Base-by-base conservation (phyloP, 2,329 filamentous ascomycete genomes). In the Sclerotinia trifoliorum region DNA sequence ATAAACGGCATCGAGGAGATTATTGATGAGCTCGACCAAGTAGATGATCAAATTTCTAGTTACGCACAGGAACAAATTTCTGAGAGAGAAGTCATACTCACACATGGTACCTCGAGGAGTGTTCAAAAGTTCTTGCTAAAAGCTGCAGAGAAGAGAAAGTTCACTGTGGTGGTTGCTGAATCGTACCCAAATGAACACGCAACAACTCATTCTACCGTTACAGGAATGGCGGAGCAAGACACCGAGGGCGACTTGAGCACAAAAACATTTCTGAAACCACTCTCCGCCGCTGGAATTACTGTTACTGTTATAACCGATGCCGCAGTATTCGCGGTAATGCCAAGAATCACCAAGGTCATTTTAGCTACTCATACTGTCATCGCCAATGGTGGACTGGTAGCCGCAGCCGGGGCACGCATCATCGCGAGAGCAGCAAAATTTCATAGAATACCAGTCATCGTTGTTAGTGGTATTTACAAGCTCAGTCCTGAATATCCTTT, bases 1-100 rank as follows among this genome's bases (percentile, higher is more conserved):
- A 89, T 97, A 72, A 92, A 95, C 74, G 95, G 94, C 54, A 97
- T 99, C 75, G 89, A 93, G 75, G 95, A 99, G 78, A 93, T 99
- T 70, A 91, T 96, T 79, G 95, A 99, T 77, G 95, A 99, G 80
- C 89, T 99, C 68, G 90, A 91, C 72, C 91, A 94, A 77, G 93
- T 93, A 10, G 95, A 97, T 77, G 93, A 96, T 76, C 93, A 97
- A 79, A 96, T 99, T 74, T 92, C 94, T 2, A 88, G 88, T 29
- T 91, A 93, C 72, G 92, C 94, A 2, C 90, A 96, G 71, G 92
- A 96, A 60, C 92, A 97, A 79, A 96, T 99, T 72, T 92, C 96
- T 77, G 91, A 92, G 1, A 93, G 94, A 77, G 94, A 99, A 79
- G 90, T 94, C 74, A 92, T 99, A 71, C 86, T 99, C 70, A 94